Evolutionary conservation across 345 rosid species (phyloP).

Genomic region (Acer campestre): DNA sequence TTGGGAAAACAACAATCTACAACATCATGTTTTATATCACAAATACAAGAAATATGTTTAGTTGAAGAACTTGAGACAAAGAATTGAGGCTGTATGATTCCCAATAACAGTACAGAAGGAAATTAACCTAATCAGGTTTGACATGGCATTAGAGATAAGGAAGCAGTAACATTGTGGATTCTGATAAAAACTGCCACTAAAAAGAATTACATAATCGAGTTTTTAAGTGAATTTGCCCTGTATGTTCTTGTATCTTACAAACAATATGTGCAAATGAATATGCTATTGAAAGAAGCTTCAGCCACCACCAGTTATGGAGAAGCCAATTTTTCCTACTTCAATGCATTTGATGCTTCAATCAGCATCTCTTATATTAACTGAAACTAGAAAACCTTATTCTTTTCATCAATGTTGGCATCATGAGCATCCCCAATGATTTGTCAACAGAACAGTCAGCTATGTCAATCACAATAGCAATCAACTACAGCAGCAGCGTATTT

Average conservation of each 20-base stretch:
- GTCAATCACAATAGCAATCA: conserved; percentile 22
- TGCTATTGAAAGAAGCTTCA: conserved; percentile 27
- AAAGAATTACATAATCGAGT: conserved; percentile 29
- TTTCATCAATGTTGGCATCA: conserved; percentile 13
- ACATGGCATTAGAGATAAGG: conserved; percentile 3
- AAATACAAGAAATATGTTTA: not conserved
- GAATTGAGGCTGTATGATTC: not conserved
- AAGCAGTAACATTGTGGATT: not conserved
- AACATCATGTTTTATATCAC: not conserved
- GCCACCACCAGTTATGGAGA: conserved; percentile 24
- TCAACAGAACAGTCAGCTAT: conserved; percentile 28
- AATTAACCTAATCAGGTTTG: not conserved
- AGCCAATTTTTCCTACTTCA: conserved; percentile 34
- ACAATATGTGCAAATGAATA: conserved; percentile 26
- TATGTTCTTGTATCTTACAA: conserved; percentile 33
- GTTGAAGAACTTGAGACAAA: not conserved
- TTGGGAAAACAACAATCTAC: not conserved
- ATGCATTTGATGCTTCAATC: conserved; percentile 23
- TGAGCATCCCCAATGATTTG: conserved; percentile 11
- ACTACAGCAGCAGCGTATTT: conserved; percentile 2
- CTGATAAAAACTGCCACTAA: conserved; percentile 14
- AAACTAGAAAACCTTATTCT: conserved; percentile 30
- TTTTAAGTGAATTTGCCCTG: conserved; percentile 13
- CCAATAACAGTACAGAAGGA: too few species aligned
- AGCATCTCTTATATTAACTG: conserved; percentile 3